Evolutionary conservation across 2,329 filamentous ascomycete genomes (phyloP).

Genomic region (Onygenales sp.): DNA sequence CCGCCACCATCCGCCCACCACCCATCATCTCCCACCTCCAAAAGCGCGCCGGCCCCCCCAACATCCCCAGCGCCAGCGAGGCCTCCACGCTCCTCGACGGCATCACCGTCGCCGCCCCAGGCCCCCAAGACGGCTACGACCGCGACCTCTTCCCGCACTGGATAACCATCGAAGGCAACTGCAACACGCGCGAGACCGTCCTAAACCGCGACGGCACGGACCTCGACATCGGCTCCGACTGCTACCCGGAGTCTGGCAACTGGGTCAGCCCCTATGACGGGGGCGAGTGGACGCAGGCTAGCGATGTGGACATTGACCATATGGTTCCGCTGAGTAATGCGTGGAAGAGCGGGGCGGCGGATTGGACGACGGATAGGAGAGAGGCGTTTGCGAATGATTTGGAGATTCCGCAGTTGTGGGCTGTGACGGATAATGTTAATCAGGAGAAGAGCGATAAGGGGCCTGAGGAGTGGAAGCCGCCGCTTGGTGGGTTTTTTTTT

Average conservation of each 20-base stretch:
- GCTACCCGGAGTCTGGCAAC: slow-evolving; percentile 53
- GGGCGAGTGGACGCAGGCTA: slow-evolving; percentile 56
- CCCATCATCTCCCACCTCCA: slow-evolving; percentile 9
- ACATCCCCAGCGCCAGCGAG: slow-evolving; percentile 50
- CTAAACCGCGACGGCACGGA: slow-evolving; percentile 62
- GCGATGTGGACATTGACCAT: slow-evolving; percentile 73
- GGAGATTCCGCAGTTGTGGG: slow-evolving; percentile 63
- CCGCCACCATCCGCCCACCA: slow-evolving; percentile 11
- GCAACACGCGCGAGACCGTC: slow-evolving; percentile 65
- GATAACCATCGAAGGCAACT: slow-evolving; percentile 55
- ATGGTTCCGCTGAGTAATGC: slow-evolving; percentile 73
- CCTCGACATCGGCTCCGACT: slow-evolving; percentile 51
- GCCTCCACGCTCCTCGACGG: slow-evolving; percentile 50
- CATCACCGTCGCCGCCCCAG: slow-evolving; percentile 49
- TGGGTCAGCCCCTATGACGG: slow-evolving; percentile 71
- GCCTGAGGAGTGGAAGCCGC: slow-evolving; percentile 69
- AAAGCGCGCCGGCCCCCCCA: slow-evolving; percentile 39
- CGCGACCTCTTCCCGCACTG: slow-evolving; percentile 64
- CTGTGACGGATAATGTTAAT: slow-evolving; percentile 71
- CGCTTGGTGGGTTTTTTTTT: slow-evolving; percentile 38
- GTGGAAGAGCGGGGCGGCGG: slow-evolving; percentile 66
- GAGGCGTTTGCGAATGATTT: slow-evolving; percentile 69
- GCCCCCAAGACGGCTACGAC: slow-evolving; percentile 49
- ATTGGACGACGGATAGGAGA: slow-evolving; percentile 61
- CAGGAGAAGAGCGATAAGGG: slow-evolving; percentile 61